Base-by-base conservation (phyloP, 768 basidiomycete species). In the Mrakia blollopis region DNA sequence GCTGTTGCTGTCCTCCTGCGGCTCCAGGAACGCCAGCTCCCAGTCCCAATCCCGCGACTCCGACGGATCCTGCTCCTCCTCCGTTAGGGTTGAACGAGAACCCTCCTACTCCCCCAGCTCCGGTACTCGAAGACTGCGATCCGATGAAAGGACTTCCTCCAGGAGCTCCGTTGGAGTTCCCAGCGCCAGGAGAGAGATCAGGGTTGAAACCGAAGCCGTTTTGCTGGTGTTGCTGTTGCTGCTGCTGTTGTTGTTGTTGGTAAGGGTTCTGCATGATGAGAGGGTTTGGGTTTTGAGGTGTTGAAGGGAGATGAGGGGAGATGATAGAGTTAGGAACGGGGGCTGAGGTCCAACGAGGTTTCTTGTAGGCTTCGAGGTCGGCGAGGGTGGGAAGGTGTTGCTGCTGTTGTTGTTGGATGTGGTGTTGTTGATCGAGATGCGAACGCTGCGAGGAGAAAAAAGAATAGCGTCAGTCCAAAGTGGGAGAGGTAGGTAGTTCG, bases 281-380 rank as follows among this genome's bases (percentile, higher is more conserved):
- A 11, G 44, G 44, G 47, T 50, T 28, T 4, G 52, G 71, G 32
- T 72, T 28, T 6, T 72, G 71, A 6, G 41, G 71, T 37, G 41
- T 47, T 9, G 47, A 35, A 76, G 85, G 84, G 67, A 86, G 82
- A 80, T 86, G 84, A 81, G 82, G 86, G 73, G 85, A 85, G 75
- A 83, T 84, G 62, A 78, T n/a, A 41, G 83, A 80, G 73, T 83
- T 81, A 41, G 81, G 83, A 3, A 57, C 85, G 35, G 86, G 89
- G 71, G 87, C 89, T 72, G 91, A 91, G 39, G 91, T 92, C 92
- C 92, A 93, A 80, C 92, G 91, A 76, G 92, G 90, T 85, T 94
- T 94, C 88, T 94, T 94, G 74, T 90, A 75, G 23, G 79, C 87
- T 84, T 92, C 91, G 80, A 91, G 91, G 81, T 91, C 91, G 81